These are phyloP conservation scores for Fusarium avenaceum DNA, from an alignment of 2,329 filamentous ascomycete genomes.

Conservation along the genomic window DNA sequence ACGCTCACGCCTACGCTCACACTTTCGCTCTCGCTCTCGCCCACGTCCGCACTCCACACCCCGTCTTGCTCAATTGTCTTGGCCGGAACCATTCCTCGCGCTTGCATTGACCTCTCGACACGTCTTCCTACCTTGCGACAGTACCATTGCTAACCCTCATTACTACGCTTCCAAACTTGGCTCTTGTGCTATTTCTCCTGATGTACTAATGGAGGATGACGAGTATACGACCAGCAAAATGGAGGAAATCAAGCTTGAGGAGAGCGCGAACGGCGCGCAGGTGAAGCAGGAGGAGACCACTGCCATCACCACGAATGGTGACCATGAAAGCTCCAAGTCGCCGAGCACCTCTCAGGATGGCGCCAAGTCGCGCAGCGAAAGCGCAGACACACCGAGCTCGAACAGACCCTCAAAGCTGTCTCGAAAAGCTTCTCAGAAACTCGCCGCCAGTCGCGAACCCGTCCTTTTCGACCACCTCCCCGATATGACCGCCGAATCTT, in stretches of 20 bases:
- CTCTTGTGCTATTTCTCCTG: conserved; percentile 36
- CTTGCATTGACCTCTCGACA: conserved; percentile 36
- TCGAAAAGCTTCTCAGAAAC: conserved; percentile 80
- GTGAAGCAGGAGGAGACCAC: conserved; percentile 59
- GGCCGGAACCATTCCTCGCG: conserved; percentile 43
- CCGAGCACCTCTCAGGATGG: conserved; percentile 61
- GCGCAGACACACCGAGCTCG: conserved; percentile 62
- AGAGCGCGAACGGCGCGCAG: conserved; percentile 55
- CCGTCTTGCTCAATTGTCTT: conserved; percentile 40
- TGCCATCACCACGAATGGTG: conserved; percentile 54
- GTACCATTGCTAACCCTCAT: conserved; percentile 19
- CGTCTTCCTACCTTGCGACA: conserved; percentile 30
- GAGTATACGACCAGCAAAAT: conserved; percentile 58
- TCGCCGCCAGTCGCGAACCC: conserved; percentile 69
- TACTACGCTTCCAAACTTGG: conserved; percentile 16
- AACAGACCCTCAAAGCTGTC: conserved; percentile 76
- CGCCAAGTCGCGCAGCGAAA: conserved; percentile 62
- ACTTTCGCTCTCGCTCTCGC: conserved; percentile 2
- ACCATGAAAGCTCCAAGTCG: conserved; percentile 50
- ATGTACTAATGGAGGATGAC: conserved; percentile 59
- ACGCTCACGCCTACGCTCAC: neutral
- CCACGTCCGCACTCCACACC: conserved; percentile 48
- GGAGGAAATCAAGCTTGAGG: conserved; percentile 62
- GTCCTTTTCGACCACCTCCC: conserved; percentile 80
- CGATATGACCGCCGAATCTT: conserved; percentile 83